Percentiles rank a stretch among this genome's conserved stretches.
Evolutionary conservation across 768 basidiomycete species (phyloP).

Genomic region (Tulasnella sp.): DNA sequence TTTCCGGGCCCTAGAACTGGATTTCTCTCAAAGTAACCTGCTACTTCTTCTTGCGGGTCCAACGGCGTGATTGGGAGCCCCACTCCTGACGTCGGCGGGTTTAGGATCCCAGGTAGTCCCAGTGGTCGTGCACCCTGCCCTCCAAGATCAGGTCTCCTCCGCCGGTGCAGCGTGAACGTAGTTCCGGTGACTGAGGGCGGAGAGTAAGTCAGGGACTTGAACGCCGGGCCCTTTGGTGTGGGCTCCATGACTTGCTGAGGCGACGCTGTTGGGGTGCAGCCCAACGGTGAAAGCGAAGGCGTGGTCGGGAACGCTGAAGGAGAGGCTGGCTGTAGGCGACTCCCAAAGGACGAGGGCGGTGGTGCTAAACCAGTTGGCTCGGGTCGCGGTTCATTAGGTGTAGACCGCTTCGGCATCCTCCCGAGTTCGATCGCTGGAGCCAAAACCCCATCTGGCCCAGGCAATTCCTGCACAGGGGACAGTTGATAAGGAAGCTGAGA

Average conservation of each 20-base stretch:
- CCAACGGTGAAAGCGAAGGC: constrained; percentile 11
- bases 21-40: neutral
- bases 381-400: neutral
- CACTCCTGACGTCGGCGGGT: neutral
- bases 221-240: neutral
- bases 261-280: neutral
- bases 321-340: neutral
- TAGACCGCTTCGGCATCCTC: neutral
- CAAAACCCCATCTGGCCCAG: neutral
- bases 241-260: neutral
- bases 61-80: neutral
- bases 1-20: constrained; percentile 9
- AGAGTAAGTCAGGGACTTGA: neutral
- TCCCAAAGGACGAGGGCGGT: neutral
- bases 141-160: neutral
- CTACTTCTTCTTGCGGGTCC: neutral
- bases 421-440: neutral
- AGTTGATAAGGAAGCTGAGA: neutral
- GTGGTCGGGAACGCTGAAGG: constrained; percentile 8
- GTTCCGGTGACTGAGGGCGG: neutral
- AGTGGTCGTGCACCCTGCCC: neutral
- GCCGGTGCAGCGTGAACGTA: constrained; percentile 11
- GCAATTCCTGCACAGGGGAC: neutral
- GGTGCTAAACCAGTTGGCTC: neutral
- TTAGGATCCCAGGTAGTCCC: neutral